A percentile compares a stretch with the other conserved stretches of the same genome.
Conservation (phyloP, 169 alveolate genomes). For the Plasmodium coatneyi region DNA sequence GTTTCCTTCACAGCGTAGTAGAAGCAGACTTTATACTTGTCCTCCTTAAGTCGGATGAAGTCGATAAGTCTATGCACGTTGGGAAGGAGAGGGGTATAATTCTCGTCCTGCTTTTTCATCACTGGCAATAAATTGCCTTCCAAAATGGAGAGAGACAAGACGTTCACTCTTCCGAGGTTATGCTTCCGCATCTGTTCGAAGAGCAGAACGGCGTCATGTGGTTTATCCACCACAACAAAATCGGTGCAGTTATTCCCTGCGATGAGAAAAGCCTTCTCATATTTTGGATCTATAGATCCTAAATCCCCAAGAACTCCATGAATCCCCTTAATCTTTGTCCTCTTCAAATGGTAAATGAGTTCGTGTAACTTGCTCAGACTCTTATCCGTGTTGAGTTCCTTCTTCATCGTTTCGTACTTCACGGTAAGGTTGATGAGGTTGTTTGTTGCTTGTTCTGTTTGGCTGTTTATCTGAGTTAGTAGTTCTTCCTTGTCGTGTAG, state of each 20-base stretch:
- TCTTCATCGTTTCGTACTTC: constrained; percentile 77
- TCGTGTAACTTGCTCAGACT: constrained; percentile 74
- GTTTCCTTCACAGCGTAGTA: constrained; percentile 93
- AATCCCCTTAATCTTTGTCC: constrained; percentile 84
- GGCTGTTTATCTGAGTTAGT: constrained; percentile 32
- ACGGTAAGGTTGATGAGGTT: constrained; percentile 43
- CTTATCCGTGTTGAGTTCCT: constrained; percentile 66
- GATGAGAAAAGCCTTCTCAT: constrained; percentile 91
- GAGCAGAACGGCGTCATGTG: constrained; percentile 90
- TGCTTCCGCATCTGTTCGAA: constrained; percentile 90
- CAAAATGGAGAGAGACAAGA: constrained; percentile 86
- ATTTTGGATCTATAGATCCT: constrained; percentile 90
- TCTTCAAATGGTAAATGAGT: constrained; percentile 76
- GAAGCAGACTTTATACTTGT: constrained; percentile 86
- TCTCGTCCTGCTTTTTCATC: constrained; percentile 71
- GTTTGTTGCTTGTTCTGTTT: constrained; percentile 17
- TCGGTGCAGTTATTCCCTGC: constrained; percentile 91
- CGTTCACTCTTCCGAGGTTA: constrained; percentile 91
- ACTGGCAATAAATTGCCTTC: constrained; percentile 76
- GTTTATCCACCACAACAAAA: constrained; percentile 91
- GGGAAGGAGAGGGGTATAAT: constrained; percentile 71
- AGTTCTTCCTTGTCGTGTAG: constrained; percentile 9
- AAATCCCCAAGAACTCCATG: constrained; percentile 95
- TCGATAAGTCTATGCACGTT: constrained; percentile 90
- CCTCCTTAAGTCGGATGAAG: constrained; percentile 86